Evolutionary conservation across 2,329 filamentous ascomycete species (phyloP), one percentile per base, ranked within the genome.

Genomic region (Chrysoporthe puriensis): DNA sequence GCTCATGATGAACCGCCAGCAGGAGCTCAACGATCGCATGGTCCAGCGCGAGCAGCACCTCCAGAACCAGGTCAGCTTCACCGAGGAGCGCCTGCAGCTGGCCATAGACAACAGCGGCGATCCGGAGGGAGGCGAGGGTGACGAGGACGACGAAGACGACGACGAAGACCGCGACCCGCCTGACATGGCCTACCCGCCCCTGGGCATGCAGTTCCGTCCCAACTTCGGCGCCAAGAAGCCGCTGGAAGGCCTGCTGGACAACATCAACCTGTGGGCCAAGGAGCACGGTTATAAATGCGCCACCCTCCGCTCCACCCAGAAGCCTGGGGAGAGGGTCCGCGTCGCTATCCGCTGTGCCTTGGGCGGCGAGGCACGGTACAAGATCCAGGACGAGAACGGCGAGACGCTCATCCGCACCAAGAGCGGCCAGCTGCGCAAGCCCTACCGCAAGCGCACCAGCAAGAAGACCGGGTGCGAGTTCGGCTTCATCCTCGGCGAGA

Each of bases 1-100:
- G 64, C 69, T 70, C 58, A 70, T 70, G 69, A 68, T 70, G 66
- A 70, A 70, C 64, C 69, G 69, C 44, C 69, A 70, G 64, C 56
- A 69, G 61, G 69, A 70, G 67, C 69, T 70, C 57, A 70, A 70
- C 67, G 69, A 70, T 62, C 64, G 64, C 40, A 60, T 63, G 60
- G 54, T 69, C 48, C 66, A 59, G 62, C 69, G 69, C 44, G 67
- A 69, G 16, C 61, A 70, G 61, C 57, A 34, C 21, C 69, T 70
- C 4, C 66, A 70, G 64, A 63, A 64, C 32, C 62, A 69, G 61
- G 62, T 67, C 64, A 64, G 54, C 21, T 69, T 66, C 58, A 62
- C 62, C 64, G 69, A 66, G 61, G 57, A 60, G 44, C 69, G 69
- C 8, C 61, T 67, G 21, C 64, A 69, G 46, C 61, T 69, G 6